phyloP scores from a whole-genome alignment of 139 green algal species.

The Chlamydomonas applanata region DNA sequence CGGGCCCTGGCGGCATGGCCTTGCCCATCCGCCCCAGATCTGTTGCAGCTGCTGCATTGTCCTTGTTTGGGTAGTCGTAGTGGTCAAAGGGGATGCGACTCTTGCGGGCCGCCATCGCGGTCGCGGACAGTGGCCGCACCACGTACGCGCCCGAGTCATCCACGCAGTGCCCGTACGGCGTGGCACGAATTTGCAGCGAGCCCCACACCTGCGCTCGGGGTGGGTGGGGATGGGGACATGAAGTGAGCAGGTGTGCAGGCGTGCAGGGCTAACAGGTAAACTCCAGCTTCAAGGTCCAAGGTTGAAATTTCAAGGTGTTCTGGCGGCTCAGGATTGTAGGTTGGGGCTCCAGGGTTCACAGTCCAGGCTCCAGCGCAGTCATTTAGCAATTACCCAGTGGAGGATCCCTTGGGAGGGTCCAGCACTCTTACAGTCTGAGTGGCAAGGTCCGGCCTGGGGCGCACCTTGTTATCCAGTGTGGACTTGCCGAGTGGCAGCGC shows the following conservation, averaged over 20 bases:
- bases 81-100: constrained; percentile 44
- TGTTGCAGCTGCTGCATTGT: constrained; percentile 20
- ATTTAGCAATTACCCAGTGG: no score
- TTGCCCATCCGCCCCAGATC: constrained; percentile 24
- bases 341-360: no score
- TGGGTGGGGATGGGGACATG: not conserved
- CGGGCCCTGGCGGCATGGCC: constrained; percentile 32
- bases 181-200: constrained; percentile 23
- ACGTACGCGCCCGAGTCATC: constrained; percentile 25
- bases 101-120: not conserved
- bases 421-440: no score
- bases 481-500: constrained; percentile 18
- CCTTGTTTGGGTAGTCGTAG: constrained; percentile 32
- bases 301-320: no score
- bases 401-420: no score
- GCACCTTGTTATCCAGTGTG: constrained; percentile 24
- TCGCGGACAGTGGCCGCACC: not conserved
- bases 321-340: no score
- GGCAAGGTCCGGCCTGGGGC: not conserved
- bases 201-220: constrained; percentile 19
- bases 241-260: no score
- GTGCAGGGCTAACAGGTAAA: no score
- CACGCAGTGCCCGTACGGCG: constrained; percentile 38
- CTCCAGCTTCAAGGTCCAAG: no score
- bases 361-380: no score